phyloP scores from a whole-genome alignment of 2,329 filamentous ascomycete species.

The Pseudogymnoascus sp. region DNA sequence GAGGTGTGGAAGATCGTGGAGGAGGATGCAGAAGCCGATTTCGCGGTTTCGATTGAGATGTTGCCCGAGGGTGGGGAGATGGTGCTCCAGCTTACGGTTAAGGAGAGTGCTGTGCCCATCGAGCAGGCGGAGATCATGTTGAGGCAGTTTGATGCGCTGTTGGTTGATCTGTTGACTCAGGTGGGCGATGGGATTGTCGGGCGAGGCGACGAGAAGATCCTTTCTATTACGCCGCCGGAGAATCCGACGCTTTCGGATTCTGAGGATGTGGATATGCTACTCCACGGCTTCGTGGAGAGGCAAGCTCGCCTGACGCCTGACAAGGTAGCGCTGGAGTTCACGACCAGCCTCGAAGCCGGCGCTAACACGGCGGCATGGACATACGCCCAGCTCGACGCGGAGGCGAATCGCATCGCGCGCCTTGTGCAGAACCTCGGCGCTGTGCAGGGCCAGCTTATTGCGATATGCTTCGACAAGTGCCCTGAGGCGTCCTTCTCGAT shows the following conservation, averaged over 20 bases:
- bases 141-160: constrained; percentile 59
- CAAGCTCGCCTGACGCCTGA: constrained; percentile 48
- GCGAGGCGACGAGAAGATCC: constrained; percentile 30
- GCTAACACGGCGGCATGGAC: constrained; percentile 53
- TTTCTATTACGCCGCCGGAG: constrained; percentile 59
- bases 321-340: constrained; percentile 67
- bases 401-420: constrained; percentile 65
- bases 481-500: constrained; percentile 29
- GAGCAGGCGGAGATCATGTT: constrained; percentile 62
- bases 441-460: constrained; percentile 40
- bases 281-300: constrained; percentile 72
- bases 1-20: constrained; percentile 50
- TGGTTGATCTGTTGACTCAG: constrained; percentile 50
- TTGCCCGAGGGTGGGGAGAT: constrained; percentile 48
- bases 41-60: constrained; percentile 72
- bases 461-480: constrained; percentile 32
- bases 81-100: constrained; percentile 57
- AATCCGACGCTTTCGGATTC: constrained; percentile 45
- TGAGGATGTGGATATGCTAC: constrained; percentile 39
- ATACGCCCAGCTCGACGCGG: constrained; percentile 61
- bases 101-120: constrained; percentile 53
- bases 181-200: constrained; percentile 29
- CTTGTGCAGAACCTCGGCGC: constrained; percentile 46
- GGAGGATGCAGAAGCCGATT: constrained; percentile 66
- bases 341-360: constrained; percentile 43